Conservation (phyloP, 2,329 filamentous ascomycete species). For the Penicillium oxalicum region DNA sequence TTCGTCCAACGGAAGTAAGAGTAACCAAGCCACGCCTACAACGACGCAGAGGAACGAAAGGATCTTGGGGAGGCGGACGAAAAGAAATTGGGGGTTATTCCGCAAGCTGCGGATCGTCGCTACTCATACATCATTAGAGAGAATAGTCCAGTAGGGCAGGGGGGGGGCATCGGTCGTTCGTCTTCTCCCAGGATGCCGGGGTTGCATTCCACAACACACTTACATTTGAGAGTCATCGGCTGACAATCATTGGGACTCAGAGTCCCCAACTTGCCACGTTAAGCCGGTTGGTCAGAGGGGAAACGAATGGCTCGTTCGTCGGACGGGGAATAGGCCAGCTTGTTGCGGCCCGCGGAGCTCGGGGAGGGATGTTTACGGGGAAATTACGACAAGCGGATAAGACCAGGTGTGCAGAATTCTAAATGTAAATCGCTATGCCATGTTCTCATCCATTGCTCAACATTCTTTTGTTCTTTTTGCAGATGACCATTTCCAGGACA, state of each 20-base stretch:
- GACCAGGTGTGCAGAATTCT: constrained; percentile 29
- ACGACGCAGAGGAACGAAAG: constrained; percentile 78
- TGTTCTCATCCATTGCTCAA: constrained; percentile 4
- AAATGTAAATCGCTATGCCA: constrained; percentile 20
- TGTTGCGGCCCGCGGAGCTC: constrained; percentile 14
- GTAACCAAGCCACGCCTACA: constrained; percentile 81
- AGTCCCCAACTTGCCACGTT: constrained; percentile 18
- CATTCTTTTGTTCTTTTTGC: constrained; percentile 2
- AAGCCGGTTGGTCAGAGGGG: background rate
- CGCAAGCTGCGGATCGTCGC: constrained; percentile 52
- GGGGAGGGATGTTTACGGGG: constrained; percentile 15
- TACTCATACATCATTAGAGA: constrained; percentile 22
- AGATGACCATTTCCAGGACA: constrained; percentile 14
- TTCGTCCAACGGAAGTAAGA: constrained; percentile 80
- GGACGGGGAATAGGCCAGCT: constrained; percentile 7
- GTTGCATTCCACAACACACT: constrained; percentile 14
- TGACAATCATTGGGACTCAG: constrained; percentile 22
- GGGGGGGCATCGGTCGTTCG: constrained; percentile 14
- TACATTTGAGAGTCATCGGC: constrained; percentile 39
- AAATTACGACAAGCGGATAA: constrained; percentile 29
- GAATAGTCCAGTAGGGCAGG: no score
- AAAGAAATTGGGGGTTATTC: constrained; percentile 70
- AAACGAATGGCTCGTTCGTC: constrained; percentile 6
- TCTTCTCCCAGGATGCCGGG: no score
- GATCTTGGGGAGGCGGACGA: constrained; percentile 72